Base-by-base conservation (phyloP, 1,284 basidiomycete species). In the Entoloma clypeatum region DNA sequence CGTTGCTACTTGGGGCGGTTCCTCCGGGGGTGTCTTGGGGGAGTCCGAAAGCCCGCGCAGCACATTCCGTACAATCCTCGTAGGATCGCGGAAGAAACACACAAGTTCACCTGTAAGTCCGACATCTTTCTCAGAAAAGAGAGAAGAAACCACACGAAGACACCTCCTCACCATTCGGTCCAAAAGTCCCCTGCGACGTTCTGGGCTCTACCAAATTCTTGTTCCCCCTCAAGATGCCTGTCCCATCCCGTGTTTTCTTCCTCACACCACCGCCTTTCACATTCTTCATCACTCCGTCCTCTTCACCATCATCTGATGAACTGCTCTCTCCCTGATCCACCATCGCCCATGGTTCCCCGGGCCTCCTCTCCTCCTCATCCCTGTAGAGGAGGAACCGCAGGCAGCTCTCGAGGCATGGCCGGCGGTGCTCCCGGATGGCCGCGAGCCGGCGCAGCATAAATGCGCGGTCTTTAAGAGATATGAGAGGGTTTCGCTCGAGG, bases 351-450 rank as follows among this genome's bases (percentile, higher is more conserved):
- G 62, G 61, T 38, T 61, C 62, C 9, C 66, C 68, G 2, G 62
- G 52, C 45, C 63, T 62, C 4, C 63, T 60, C 44, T 70, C 72
- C 31, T 71, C 68, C 50, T 81, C 81, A 35, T 80, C 75, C 1
- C 70, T 75, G 45, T 86, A 89, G 5, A 92, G 64, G 21, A 96
- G 64, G 56, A 90, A 94, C 25, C 81, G 71, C 25, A 92, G 68
- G 49, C 90, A 93, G 0, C 80, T 71, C 48, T 92, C 88, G 5
- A 96, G 68, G 52, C 90, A 92, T 5, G 91, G 91, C 22, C 82
- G 63, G 33, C 79, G 73, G 8, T 69, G 67, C 50, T 86, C 77
- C 31, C 86, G 74, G 36, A 94, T 81, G 3, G 72, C 69, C 13
- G 85, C 77, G 13, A 96, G 72, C 7, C 81, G 79, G 31, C 82